Conservation (phyloP, 2,329 filamentous ascomycete species). For the Neopestalotiopsis sp. region DNA sequence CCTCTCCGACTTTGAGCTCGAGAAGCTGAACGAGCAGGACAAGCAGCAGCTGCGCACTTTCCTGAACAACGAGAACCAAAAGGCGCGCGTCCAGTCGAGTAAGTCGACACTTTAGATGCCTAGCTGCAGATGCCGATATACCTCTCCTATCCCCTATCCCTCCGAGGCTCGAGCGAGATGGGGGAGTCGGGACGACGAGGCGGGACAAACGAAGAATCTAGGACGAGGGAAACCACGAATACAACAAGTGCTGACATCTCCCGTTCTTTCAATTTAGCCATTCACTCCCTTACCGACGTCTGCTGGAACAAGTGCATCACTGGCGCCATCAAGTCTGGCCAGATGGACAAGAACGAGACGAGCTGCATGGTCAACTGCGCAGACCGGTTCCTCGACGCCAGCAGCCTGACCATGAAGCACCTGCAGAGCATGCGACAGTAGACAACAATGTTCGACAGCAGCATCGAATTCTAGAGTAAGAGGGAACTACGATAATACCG, state of each 20-base stretch:
- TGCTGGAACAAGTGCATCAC: conserved; percentile 97
- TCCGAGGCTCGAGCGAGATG: not conserved
- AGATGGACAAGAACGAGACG: conserved; percentile 80
- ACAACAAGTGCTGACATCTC: not conserved
- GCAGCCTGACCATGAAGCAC: conserved; percentile 83
- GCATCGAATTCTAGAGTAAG: not conserved
- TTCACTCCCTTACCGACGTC: conserved; percentile 67
- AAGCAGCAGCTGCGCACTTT: conserved; percentile 89
- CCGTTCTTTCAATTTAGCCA: conserved; percentile 44
- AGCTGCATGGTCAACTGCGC: conserved; percentile 90
- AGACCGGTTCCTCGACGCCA: conserved; percentile 90
- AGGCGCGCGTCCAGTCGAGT: conserved; percentile 71
- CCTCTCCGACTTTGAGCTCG: conserved; percentile 67
- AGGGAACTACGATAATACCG: not conserved
- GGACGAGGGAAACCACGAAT: not conserved
- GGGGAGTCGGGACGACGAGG: not conserved
- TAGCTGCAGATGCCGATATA: not conserved
- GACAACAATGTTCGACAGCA: not conserved
- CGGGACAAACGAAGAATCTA: not conserved
- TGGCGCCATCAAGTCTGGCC: conserved; percentile 70
- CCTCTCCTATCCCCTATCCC: no score
- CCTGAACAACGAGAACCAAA: conserved; percentile 83
- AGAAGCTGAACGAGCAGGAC: conserved; percentile 79
- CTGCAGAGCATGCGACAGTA: conserved; percentile 65
- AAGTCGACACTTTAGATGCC: conserved; percentile 41